Conservation (phyloP, 129 eudicot species). For the Deinandra increscens region DNA sequence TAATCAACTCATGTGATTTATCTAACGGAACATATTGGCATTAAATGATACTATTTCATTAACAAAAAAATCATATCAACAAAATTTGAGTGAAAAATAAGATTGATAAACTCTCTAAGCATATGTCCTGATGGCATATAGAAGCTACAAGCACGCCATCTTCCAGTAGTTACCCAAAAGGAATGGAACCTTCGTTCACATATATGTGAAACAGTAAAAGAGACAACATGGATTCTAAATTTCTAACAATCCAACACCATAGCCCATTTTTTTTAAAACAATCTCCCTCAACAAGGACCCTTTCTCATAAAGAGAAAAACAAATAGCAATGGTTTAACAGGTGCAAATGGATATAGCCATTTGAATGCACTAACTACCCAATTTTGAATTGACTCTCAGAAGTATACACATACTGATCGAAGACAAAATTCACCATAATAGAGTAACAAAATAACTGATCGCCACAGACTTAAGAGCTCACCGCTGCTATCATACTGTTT, state of each 20-base stretch:
- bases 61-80: too few species aligned
- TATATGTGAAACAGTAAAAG: background rate
- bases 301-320: background rate
- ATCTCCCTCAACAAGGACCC: background rate
- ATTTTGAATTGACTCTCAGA: constrained; percentile 1
- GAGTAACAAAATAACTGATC: background rate
- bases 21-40: too few species aligned
- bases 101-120: too few species aligned
- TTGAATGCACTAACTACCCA: constrained; percentile 6
- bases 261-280: background rate
- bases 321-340: too few species aligned
- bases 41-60: too few species aligned
- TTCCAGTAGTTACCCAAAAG: background rate
- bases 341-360: background rate
- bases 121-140: too few species aligned
- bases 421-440: constrained; percentile 14
- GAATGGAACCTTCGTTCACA: background rate
- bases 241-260: background rate
- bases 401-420: background rate
- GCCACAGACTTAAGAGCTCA: constrained; percentile 33
- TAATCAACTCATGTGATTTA: too few species aligned
- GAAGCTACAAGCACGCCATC: background rate
- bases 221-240: background rate
- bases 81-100: too few species aligned
- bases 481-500: constrained; percentile 77